Evolutionary conservation across 441 rosid genomes (phyloP).

Genomic region (Pelargonium myrrhifolium): DNA sequence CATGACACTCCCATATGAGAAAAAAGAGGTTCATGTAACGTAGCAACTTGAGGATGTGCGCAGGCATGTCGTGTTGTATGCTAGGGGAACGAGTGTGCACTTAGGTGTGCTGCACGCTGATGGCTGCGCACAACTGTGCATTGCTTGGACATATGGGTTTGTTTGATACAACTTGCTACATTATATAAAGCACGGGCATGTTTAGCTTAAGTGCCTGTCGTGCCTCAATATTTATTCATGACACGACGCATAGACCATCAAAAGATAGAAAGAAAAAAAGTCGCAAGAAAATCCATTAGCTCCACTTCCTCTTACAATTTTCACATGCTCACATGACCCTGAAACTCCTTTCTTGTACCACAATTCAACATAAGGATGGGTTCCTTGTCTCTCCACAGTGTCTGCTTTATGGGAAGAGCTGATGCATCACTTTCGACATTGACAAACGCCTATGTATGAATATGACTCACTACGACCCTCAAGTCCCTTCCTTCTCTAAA

Average conservation of each 20-base stretch:
- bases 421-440: slow-evolving; percentile 14
- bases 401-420: slow-evolving; percentile 6
- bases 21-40: no score
- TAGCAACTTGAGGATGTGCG: no score
- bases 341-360: not conserved
- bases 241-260: slow-evolving; percentile 2
- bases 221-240: no score
- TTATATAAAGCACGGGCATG: no score
- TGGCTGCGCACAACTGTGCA: no score
- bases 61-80: no score
- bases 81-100: no score
- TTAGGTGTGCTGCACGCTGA: no score
- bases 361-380: slow-evolving; percentile 5
- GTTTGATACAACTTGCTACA: no score
- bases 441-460: not conserved
- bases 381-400: slow-evolving; percentile 7
- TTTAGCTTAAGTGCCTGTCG: no score
- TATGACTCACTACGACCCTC: not conserved
- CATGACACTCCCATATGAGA: no score
- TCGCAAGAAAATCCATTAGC: not conserved
- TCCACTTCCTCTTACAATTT: slow-evolving; percentile 7
- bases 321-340: slow-evolving; percentile 19
- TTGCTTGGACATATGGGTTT: no score
- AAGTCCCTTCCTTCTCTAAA: not conserved
- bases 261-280: slow-evolving; percentile 4